Conservation (phyloP, 371 early-diverging fungal genomes). For the Haplosporangium sp. region DNA sequence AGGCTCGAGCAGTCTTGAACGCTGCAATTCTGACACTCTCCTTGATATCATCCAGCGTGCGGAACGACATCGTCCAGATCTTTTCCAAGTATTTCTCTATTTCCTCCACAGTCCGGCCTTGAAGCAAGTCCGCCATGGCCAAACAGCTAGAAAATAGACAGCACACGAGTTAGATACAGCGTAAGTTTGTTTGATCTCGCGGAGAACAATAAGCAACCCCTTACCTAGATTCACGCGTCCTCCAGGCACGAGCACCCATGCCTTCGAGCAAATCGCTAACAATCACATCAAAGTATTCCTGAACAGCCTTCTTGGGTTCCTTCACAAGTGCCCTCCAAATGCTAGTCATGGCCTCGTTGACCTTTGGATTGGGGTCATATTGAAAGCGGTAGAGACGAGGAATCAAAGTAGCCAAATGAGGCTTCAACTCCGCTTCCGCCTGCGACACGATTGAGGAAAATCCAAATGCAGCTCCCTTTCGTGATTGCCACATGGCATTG, state of each 20-base stretch:
- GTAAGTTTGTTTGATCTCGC: not conserved
- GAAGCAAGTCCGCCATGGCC: slow-evolving; percentile 83
- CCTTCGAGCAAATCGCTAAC: slow-evolving; percentile 80
- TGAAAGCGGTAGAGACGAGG: slow-evolving; percentile 89
- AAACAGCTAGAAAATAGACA: slow-evolving; percentile 61
- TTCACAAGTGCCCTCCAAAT: slow-evolving; percentile 90
- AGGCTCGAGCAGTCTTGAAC: slow-evolving; percentile 79
- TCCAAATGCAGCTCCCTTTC: slow-evolving; percentile 92
- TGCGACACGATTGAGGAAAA: slow-evolving; percentile 82
- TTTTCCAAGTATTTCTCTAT: slow-evolving; percentile 80
- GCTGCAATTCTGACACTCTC: slow-evolving; percentile 91
- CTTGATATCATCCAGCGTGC: slow-evolving; percentile 94
- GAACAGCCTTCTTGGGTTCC: slow-evolving; percentile 79
- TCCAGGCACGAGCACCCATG: slow-evolving; percentile 88
- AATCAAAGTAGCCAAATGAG: slow-evolving; percentile 78
- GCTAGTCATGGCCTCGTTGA: slow-evolving; percentile 87
- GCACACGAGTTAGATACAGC: not conserved
- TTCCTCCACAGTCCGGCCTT: slow-evolving; percentile 74
- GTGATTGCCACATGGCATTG: slow-evolving; percentile 89
- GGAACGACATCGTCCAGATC: slow-evolving; percentile 91
- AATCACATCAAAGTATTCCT: slow-evolving; percentile 84
- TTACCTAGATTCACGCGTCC: slow-evolving; percentile 81
- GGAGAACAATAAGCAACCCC: not conserved
- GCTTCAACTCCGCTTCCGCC: slow-evolving; percentile 84
- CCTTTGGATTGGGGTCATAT: slow-evolving; percentile 89